Base-by-base conservation (phyloP, 2,329 filamentous ascomycete species). In the Ophiocordyceps unilateralis region DNA sequence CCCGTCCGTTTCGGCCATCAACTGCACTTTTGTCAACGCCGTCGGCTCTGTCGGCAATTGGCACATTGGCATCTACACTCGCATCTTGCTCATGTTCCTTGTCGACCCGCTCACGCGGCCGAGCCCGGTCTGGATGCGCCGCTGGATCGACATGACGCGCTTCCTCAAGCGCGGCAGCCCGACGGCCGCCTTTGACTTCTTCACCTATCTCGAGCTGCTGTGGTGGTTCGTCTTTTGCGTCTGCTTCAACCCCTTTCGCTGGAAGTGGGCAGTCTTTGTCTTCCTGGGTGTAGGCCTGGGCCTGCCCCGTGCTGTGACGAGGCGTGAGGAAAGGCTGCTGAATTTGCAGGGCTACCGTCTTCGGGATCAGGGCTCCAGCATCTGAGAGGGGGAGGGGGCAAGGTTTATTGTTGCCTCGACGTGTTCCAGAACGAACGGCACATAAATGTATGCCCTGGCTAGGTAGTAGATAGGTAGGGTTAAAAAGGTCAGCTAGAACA, bases 181-280 rank as follows among this genome's bases (percentile, higher is more conserved):
- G 0, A 83, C 76, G 0, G 78, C 74, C 0, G 83, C 84, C 0
- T 89, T 93, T 53, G 84, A 93, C 56, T 93, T 93, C 64, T 91
- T 93, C 57, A 93, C 86, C 0, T 93, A 93, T 53, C 70, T 82
- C 0, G 86, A 93, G 59, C 64, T 93, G 41, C 55, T 91, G 5
- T 93, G 83, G 67, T 93, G 85, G 86, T 91, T 89, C 50, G 57
- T 76, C 6, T 93, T 91, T 54, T 81, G 81, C 44, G 76, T 89
- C 37, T 64, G 71, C 5, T 71, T 91, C 52, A 93, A 93, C 55
- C 86, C 86, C 0, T 93, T 93, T 59, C 67, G 85, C 9, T 93
- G 85, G 84, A 93, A 93, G 65, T 93, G 85, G 86, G 83, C 80
- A 0, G 56, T 78, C 0, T 93, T 93, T 55, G 83, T 93, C 15